Evolutionary conservation across 2,329 filamentous ascomycete species (phyloP).

Genomic region (Colletotrichum chrysophilum): DNA sequence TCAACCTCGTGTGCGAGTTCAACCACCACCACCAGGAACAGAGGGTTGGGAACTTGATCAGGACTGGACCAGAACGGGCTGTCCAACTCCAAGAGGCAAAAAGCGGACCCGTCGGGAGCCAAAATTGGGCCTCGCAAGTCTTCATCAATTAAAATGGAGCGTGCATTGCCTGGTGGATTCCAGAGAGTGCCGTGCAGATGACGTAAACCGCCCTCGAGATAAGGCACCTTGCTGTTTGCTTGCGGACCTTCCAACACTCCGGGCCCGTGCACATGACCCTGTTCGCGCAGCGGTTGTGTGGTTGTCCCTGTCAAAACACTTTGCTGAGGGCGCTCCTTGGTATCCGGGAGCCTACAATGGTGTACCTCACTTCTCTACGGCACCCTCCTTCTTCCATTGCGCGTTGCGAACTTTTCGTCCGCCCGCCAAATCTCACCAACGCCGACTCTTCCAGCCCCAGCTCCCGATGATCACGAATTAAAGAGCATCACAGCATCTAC

Average conservation of each 20-base stretch:
- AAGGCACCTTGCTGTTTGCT: neutral
- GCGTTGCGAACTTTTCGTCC: neutral
- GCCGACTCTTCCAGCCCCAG: neutral
- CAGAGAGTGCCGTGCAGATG: neutral
- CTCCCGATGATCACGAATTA: neutral
- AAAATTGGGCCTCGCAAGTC: neutral
- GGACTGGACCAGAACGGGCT: neutral
- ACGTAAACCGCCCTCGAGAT: neutral
- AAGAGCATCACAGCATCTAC: neutral
- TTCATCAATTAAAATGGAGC: slow-evolving; percentile 11
- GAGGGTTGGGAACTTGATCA: neutral
- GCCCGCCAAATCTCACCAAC: neutral
- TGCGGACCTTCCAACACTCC: slow-evolving; percentile 14
- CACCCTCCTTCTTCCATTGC: neutral
- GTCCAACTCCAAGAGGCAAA: neutral
- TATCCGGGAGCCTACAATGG: neutral
- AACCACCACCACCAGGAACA: neutral
- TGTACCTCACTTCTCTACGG: neutral
- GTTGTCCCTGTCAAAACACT: neutral
- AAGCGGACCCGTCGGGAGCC: slow-evolving; percentile 10
- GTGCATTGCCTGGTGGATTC: neutral
- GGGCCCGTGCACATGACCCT: slow-evolving; percentile 19
- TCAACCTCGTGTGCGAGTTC: neutral
- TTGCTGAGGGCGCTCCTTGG: neutral
- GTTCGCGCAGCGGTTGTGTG: neutral